Evolutionary conservation across 139 green algal species (phyloP), one percentile per base, ranked within the genome.

Genomic region (Penium margaritaceum): DNA sequence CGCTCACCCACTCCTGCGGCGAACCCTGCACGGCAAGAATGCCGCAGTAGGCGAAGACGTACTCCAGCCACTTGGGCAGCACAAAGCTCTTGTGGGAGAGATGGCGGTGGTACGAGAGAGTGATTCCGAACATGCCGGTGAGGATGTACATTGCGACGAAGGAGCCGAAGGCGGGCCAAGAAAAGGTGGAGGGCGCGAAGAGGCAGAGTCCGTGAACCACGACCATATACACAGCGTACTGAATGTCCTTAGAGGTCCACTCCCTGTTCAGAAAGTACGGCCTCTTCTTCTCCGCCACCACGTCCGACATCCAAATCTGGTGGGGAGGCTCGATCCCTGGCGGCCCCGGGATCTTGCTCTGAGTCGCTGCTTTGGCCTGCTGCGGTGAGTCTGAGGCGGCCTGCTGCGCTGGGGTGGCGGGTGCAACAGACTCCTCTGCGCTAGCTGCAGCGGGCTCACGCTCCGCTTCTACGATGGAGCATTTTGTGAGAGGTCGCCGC

Each of bases 31-130:
- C 87, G 0, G 91, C 86, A 54, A 96, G 85, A 24, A 96, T 91
- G 35, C 94, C 94, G 83, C 94, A 99, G 86, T 99, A 99, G 7
- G 94, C 93, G 44, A 98, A 80, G 3, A 81, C 63, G 84, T 97
- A 96, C 88, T 99, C 94, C 29, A 99, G 85, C 94, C 91, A 97
- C 86, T 99, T 99, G 67, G 94, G 94, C 3, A 87, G 89, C 38
- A 75, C 57, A 81, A 99, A 99, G 24, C 76, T 85, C 61, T 87
- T 87, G 88, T 99, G 94, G 44, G 81, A 88, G 5, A 99, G 84
- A 82, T 95, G 85, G 37, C 92, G 47, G 80, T 99, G 87, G 88
- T 90, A 99, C 2, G 79, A 89, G 6, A 96, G 85, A 0, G 94
- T 99, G 87, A 99, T 99, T 66, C 94, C 94, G 24, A 99, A 80